Percentiles rank a stretch among this genome's conserved stretches.
phyloP scores from a whole-genome alignment of 2,329 filamentous ascomycete species.

The Cercospora beticola region DNA sequence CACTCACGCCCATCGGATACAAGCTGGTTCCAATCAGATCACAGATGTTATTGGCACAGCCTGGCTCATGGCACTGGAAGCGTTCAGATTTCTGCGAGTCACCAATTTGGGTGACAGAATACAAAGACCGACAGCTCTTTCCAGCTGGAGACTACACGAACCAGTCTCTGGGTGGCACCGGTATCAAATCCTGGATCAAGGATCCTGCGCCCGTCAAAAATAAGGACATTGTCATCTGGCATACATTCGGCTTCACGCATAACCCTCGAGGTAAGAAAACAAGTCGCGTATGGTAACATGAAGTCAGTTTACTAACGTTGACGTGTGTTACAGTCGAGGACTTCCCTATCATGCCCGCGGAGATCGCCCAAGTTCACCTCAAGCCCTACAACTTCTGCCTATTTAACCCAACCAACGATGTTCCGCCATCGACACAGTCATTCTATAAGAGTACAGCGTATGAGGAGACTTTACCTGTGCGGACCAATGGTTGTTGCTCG shows the following conservation, averaged over 20 bases:
- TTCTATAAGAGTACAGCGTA: not conserved
- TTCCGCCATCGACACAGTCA: not conserved
- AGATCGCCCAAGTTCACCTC: not conserved
- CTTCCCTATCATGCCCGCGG: not conserved
- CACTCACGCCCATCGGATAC: conserved; percentile 50
- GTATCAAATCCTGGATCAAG: conserved; percentile 38
- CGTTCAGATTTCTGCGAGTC: conserved; percentile 60
- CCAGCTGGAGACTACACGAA: conserved; percentile 55
- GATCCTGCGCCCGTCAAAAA: conserved; percentile 53
- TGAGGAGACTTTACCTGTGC: not conserved
- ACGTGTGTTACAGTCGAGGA: not conserved
- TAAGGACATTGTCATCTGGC: conserved; percentile 56
- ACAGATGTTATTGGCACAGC: conserved; percentile 53
- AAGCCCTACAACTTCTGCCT: not conserved
- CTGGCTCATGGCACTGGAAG: conserved; percentile 56
- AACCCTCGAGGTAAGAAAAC: not conserved
- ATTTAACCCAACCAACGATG: not conserved
- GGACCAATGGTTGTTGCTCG: not conserved
- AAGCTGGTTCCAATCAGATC: conserved; percentile 51
- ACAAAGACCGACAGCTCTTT: conserved; percentile 59
- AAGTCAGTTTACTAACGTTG: not conserved
- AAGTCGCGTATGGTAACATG: not conserved
- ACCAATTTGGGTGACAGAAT: conserved; percentile 58
- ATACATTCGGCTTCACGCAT: conserved; percentile 61
- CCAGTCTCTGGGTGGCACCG: conserved; percentile 55